Conservation (phyloP, 768 basidiomycete species). For the Scleroderma bovista region DNA sequence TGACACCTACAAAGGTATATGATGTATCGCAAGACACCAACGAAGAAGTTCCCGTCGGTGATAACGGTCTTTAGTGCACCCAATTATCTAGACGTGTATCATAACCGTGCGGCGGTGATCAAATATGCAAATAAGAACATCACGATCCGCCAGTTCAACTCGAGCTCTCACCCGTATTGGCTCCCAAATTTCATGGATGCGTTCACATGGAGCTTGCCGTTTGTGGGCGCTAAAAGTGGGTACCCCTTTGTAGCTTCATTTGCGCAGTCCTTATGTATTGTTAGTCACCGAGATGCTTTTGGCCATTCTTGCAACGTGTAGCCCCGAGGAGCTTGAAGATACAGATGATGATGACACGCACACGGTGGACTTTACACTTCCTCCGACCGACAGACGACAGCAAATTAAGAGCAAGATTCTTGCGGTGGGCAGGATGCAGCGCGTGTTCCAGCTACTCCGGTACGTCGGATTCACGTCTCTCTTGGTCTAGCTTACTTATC, state of each 20-base stretch:
- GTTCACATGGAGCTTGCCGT: conserved; percentile 97
- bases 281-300: conserved; percentile 98
- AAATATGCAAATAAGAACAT: conserved; percentile 98
- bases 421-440: conserved; percentile 87
- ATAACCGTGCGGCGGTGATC: conserved; percentile 94
- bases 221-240: conserved; percentile 96
- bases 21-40: conserved; percentile 94
- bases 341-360: conserved; percentile 38
- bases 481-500: neutral
- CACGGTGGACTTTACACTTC: conserved; percentile 23
- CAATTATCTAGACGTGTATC: conserved; percentile 96
- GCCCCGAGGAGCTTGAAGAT: conserved; percentile 84
- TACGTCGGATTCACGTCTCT: conserved; percentile 31
- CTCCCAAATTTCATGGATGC: conserved; percentile 98
- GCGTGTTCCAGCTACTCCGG: conserved; percentile 86
- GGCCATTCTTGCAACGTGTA: conserved; percentile 90
- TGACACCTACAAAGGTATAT: conserved; percentile 50
- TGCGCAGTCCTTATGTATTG: no score
- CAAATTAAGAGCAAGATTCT: conserved; percentile 92
- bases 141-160: conserved; percentile 88
- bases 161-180: conserved; percentile 85
- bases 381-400: conserved; percentile 52
- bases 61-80: conserved; percentile 99
- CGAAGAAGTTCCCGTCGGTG: conserved; percentile 93
- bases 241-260: no score